These are phyloP conservation scores for Syzygium aromaticum DNA, from an alignment of 345 rosid genomes.

Conservation along the genomic window DNA sequence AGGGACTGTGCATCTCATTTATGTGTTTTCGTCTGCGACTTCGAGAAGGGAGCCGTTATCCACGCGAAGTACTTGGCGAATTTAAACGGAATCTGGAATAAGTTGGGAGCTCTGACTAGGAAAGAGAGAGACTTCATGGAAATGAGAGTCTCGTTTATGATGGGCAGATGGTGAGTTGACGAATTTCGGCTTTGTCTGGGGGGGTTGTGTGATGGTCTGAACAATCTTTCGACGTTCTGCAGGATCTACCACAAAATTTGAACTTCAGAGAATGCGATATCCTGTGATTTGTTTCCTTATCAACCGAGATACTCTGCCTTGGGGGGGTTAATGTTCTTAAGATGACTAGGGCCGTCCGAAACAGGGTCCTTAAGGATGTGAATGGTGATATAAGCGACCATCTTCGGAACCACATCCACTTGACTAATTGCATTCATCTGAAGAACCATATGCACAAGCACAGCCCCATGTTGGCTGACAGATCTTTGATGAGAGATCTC, in stretches of 20 bases:
- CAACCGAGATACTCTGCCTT: constrained; percentile 6
- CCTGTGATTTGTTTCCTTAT: constrained; percentile 23
- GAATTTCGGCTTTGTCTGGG: background rate
- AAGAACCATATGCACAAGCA: constrained; percentile 99
- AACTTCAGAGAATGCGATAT: constrained; percentile 27
- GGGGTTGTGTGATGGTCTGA: background rate
- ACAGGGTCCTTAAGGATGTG: constrained; percentile 73
- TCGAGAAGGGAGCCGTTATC: background rate
- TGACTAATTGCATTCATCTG: constrained; percentile 94
- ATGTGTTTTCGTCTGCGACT: background rate
- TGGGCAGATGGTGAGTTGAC: background rate
- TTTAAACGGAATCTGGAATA: background rate
- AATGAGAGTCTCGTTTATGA: background rate
- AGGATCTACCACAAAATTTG: background rate
- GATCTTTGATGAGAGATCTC: constrained; percentile 91
- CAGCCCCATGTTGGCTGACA: constrained; percentile 65
- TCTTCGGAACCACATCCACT: constrained; percentile 91
- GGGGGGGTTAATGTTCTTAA: constrained; percentile 29
- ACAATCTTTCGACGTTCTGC: background rate
- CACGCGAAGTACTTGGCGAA: background rate
- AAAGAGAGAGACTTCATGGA: background rate
- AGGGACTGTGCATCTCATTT: background rate
- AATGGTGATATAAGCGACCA: constrained; percentile 88
- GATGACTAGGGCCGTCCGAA: constrained; percentile 74
- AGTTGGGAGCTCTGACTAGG: background rate